phyloP scores from a whole-genome alignment of 2,329 filamentous ascomycete genomes.

The Epichloe scottii region DNA sequence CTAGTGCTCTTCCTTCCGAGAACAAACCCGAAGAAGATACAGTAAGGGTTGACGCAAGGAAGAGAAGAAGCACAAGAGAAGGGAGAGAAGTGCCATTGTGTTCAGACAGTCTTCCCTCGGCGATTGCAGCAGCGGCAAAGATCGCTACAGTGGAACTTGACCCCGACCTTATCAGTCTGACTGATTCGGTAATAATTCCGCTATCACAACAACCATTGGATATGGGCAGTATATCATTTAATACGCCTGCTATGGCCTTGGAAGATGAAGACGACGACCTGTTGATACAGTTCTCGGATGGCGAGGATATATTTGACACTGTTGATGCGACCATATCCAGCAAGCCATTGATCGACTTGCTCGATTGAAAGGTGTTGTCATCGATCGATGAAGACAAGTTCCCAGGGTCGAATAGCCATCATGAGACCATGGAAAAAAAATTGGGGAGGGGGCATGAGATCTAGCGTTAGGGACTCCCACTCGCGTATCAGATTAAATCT shows the following conservation, averaged over 20 bases:
- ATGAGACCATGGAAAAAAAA: too few relatives aligned
- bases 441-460: too few relatives aligned
- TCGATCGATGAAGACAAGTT: not conserved
- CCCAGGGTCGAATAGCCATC: too few relatives aligned
- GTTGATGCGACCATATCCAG: not conserved
- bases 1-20: not conserved
- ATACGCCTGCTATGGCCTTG: not conserved
- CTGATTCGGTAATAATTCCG: not conserved
- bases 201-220: not conserved
- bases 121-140: not conserved
- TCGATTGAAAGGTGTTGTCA: not conserved
- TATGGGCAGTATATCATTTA: not conserved
- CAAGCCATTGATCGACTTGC: not conserved
- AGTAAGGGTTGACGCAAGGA: not conserved
- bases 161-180: not conserved
- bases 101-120: not conserved
- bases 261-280: not conserved
- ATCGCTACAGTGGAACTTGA: not conserved
- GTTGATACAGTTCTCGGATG: constrained; percentile 3
- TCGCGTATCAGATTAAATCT: too few relatives aligned
- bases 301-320: not conserved
- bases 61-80: not conserved
- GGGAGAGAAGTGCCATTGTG: too few relatives aligned
- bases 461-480: too few relatives aligned
- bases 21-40: not conserved